Conservation (phyloP, 345 rosid species). For the Brassica carinata region DNA sequence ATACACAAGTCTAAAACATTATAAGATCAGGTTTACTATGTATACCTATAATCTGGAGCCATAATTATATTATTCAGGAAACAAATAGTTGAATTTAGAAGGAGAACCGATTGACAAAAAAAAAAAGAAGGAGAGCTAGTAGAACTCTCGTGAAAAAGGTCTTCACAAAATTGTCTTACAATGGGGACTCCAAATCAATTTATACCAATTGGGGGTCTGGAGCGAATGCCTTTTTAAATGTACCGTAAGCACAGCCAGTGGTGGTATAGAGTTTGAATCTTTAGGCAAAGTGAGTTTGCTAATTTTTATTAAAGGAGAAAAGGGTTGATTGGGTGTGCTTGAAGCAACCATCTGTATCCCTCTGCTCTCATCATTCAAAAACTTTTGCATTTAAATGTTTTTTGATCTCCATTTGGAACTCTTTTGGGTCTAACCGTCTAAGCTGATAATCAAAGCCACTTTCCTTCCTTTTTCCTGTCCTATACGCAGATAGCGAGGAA, state of each 20-base stretch:
- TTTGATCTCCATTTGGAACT: conserved; percentile 30
- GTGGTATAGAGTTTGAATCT: conserved; percentile 27
- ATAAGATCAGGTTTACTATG: no score
- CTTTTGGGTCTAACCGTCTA: background rate
- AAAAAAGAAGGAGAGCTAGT: no score
- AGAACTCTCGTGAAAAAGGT: no score
- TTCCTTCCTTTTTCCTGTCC: conserved; percentile 23
- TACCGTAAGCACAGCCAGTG: background rate
- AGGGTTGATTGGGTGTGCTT: conserved; percentile 37
- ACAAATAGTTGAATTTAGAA: no score
- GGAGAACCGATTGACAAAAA: no score
- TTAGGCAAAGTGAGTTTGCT: conserved; percentile 32
- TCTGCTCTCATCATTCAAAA: conserved; percentile 31
- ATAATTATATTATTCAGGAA: no score
- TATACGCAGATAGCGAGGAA: conserved; percentile 16
- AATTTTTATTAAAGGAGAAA: conserved; percentile 23
- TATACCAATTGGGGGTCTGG: no score
- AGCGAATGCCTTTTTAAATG: no score
- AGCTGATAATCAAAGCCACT: conserved; percentile 29
- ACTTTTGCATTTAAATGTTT: conserved; percentile 33
- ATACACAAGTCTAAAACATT: no score
- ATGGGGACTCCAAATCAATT: no score
- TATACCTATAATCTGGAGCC: no score
- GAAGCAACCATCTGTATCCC: conserved; percentile 37
- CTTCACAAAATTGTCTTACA: no score